A percentile compares a stretch with the other conserved stretches of the same genome.
Conservation (phyloP, 2,329 filamentous ascomycete genomes). For the Verticillium zaregamsianum region DNA sequence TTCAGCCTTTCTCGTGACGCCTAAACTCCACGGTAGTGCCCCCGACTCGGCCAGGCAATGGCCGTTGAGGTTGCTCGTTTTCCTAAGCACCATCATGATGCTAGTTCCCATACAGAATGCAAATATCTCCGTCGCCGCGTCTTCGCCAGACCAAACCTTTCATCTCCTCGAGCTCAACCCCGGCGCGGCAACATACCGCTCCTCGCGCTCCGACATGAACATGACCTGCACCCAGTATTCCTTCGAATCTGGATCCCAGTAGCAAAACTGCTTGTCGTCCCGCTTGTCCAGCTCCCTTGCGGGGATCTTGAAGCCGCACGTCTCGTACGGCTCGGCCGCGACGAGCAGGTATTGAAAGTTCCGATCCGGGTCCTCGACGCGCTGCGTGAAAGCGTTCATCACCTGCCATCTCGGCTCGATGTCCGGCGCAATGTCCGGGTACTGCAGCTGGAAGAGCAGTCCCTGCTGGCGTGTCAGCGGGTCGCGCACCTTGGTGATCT, state of each 20-base stretch:
- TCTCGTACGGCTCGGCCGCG: constrained; percentile 97
- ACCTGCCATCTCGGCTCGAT: constrained; percentile 82
- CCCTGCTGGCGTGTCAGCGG: constrained; percentile 84
- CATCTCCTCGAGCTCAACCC: constrained; percentile 49
- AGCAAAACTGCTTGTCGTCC: constrained; percentile 85
- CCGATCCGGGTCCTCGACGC: constrained; percentile 90
- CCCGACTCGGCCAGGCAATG: background rate
- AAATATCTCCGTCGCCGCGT: background rate
- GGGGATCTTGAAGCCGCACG: constrained; percentile 92
- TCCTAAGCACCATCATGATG: background rate
- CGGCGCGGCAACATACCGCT: constrained; percentile 70
- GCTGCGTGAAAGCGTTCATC: constrained; percentile 97
- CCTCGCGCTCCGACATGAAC: constrained; percentile 97
- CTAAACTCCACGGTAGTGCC: background rate
- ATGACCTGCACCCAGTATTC: constrained; percentile 98
- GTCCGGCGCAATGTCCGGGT: constrained; percentile 79
- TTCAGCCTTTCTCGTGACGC: background rate
- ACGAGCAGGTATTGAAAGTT: constrained; percentile 92
- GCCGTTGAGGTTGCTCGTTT: background rate
- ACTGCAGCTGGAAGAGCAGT: constrained; percentile 92
- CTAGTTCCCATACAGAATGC: background rate
- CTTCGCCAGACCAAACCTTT: constrained; percentile 5
- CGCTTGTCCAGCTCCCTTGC: constrained; percentile 86
- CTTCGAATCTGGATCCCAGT: constrained; percentile 93
- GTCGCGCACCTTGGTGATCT: constrained; percentile 94